A percentile compares a stretch with the other conserved stretches of the same genome.
Conservation (phyloP, 2,329 filamentous ascomycete genomes). For the Clarireedia hainanense region DNA sequence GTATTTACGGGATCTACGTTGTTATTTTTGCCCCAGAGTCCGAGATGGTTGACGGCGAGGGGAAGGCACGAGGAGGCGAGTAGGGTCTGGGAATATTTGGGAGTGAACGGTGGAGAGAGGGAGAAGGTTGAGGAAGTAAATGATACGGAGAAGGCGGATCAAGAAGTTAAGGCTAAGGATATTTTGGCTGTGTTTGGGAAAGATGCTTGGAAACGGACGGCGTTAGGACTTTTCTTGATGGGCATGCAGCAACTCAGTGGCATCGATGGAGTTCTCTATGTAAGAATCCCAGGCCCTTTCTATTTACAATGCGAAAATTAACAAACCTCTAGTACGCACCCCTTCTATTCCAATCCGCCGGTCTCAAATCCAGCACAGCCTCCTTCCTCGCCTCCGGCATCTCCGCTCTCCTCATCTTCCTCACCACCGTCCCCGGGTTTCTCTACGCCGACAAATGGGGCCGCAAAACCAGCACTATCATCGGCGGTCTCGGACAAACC, state of each 20-base stretch:
- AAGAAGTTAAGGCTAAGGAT: conserved; percentile 13
- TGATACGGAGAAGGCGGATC: conserved; percentile 8
- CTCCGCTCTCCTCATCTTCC: conserved; percentile 50
- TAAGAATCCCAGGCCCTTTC: conserved; percentile 28
- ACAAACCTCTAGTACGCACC: conserved; percentile 45
- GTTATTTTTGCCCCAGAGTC: conserved; percentile 44
- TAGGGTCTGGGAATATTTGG: conserved; percentile 28
- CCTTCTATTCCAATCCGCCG: conserved; percentile 50
- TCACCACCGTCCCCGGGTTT: conserved; percentile 48
- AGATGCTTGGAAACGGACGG: conserved; percentile 39
- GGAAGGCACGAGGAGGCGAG: conserved; percentile 40
- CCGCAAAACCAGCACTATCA: conserved; percentile 44
- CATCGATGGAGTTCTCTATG: conserved; percentile 55
- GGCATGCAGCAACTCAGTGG: conserved; percentile 53
- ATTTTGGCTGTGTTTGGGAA: conserved; percentile 29
- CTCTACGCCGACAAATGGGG: conserved; percentile 51
- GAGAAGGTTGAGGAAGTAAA: conserved; percentile 18
- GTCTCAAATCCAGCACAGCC: conserved; percentile 43
- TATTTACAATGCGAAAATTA: not conserved
- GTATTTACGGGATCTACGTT: conserved; percentile 32
- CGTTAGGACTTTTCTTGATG: conserved; percentile 48
- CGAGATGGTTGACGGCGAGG: conserved; percentile 47
- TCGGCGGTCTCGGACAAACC: conserved; percentile 43
- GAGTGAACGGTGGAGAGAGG: conserved; percentile 19
- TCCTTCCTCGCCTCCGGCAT: conserved; percentile 55